Evolutionary conservation across 805 yeast genomes (phyloP).

Genomic region (Scheffersomyces amazonensis): DNA sequence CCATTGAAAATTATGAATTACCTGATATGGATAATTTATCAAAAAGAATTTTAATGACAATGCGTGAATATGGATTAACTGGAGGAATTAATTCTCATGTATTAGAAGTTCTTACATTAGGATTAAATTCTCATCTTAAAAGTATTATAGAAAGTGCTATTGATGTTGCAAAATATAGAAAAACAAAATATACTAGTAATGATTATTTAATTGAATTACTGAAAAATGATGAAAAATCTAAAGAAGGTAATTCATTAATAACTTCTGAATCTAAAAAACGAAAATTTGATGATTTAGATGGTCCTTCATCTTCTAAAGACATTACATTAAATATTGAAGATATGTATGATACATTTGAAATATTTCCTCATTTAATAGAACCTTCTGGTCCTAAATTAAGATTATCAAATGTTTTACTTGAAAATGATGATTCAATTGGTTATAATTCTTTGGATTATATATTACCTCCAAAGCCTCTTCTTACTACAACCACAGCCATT

Average conservation of each 20-base stretch:
- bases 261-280: conserved; percentile 10
- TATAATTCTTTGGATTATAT: conserved; percentile 22
- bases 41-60: conserved; percentile 71
- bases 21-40: conserved; percentile 76
- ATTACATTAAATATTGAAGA: conserved; percentile 63
- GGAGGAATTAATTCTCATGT: conserved; percentile 78
- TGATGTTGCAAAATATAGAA: conserved; percentile 65
- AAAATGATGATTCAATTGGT: conserved; percentile 49
- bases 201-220: conserved; percentile 21
- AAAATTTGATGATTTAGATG: conserved; percentile 15
- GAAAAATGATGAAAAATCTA: neutral
- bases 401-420: conserved; percentile 46
- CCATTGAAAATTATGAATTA: conserved; percentile 73
- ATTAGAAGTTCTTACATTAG: conserved; percentile 74
- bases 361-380: conserved; percentile 66
- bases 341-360: conserved; percentile 57
- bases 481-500: neutral
- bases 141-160: conserved; percentile 70
- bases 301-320: conserved; percentile 8
- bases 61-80: conserved; percentile 85
- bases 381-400: conserved; percentile 60
- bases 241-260: neutral
- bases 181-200: conserved; percentile 40
- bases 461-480: conserved; percentile 23
- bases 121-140: conserved; percentile 78